A percentile compares a stretch with the other conserved stretches of the same genome.
phyloP scores from a whole-genome alignment of 805 yeast species.

The Saturnispora serradocipensis region DNA sequence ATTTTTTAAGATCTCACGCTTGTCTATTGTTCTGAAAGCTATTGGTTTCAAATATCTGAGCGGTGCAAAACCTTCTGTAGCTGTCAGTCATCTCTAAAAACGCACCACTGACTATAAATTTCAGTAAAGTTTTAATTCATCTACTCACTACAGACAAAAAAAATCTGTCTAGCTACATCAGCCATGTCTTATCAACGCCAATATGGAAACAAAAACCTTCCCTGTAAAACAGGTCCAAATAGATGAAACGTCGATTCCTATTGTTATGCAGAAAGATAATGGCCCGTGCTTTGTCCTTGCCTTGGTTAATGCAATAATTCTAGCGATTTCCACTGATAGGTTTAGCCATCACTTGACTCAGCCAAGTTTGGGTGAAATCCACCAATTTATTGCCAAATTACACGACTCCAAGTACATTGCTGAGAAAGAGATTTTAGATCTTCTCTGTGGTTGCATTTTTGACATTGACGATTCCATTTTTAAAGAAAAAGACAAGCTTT shows the following conservation, averaged over 20 bases:
- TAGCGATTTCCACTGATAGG: neutral
- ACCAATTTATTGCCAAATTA: slow-evolving; percentile 1
- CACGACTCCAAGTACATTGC: neutral
- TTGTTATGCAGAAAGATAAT: slow-evolving; percentile 67
- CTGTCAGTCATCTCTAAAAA: too few species aligned
- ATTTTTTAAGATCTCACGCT: too few species aligned
- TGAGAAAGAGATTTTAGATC: neutral
- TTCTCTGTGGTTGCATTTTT: neutral
- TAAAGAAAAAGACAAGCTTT: neutral
- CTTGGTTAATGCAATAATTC: slow-evolving; percentile 50
- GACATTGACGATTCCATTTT: neutral
- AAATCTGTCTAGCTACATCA: neutral
- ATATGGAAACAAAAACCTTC: neutral
- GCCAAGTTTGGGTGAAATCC: neutral
- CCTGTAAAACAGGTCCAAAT: slow-evolving; percentile 1
- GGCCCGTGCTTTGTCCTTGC: slow-evolving; percentile 90
- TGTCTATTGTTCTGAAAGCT: too few species aligned
- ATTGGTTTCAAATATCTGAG: too few species aligned
- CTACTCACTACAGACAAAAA: neutral
- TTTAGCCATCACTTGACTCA: neutral
- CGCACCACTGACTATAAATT: too few species aligned
- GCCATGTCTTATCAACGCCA: neutral
- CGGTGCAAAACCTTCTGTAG: too few species aligned
- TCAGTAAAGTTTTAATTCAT: neutral
- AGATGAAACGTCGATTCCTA: slow-evolving; percentile 13